Base-by-base conservation (phyloP, 176 grass and related monocot genomes). In the Eragrostis nindensis region DNA sequence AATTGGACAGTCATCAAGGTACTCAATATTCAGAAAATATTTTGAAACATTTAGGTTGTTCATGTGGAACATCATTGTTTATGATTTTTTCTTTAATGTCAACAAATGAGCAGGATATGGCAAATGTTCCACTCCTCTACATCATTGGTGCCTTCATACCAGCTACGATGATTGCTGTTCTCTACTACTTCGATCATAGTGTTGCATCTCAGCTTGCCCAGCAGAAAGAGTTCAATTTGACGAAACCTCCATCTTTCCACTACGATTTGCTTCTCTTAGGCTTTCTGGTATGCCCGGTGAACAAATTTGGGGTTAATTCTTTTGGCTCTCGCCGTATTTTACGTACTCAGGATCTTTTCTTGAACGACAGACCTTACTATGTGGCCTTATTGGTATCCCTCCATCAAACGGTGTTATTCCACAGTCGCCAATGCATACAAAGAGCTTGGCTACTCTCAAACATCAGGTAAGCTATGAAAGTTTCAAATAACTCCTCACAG, bases 341-440 rank as follows among this genome's bases (percentile, higher is more conserved):
- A 68, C 10, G 30, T 53, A 82, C 29, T 73, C 16, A 14, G 10
- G 55, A 36, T 72, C 39, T 10, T 83, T 50, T 83, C 29, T 82
- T 83, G 78, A 78, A 81, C 52, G 21, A 8, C 84, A 99, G 97
- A 99, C 97, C 11, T 90, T 99, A 69, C 19, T 99, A 18, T 99
- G 97, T 40, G 97, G 97, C 15, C 97, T 99, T 45, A 77, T 99
- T 75, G 97, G 97, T 48, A 90, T 99, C 77, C 97, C 97, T 57
- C 97, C 97, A 38, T 72, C 97, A n/a, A 99, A 99, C 88, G 97
- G 97, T 61, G 97, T 99, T 54, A 99, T 99, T 73, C 97, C 97
- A 30, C 97, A 99, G 41, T 99, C 97, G 43, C 97, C 97, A 16
- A 99, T 99, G 97, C 97, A 99, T 79, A 99, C 97, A 14, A 99